phyloP scores from a whole-genome alignment of 2,329 filamentous ascomycete genomes.

The Colletotrichum musicola region DNA sequence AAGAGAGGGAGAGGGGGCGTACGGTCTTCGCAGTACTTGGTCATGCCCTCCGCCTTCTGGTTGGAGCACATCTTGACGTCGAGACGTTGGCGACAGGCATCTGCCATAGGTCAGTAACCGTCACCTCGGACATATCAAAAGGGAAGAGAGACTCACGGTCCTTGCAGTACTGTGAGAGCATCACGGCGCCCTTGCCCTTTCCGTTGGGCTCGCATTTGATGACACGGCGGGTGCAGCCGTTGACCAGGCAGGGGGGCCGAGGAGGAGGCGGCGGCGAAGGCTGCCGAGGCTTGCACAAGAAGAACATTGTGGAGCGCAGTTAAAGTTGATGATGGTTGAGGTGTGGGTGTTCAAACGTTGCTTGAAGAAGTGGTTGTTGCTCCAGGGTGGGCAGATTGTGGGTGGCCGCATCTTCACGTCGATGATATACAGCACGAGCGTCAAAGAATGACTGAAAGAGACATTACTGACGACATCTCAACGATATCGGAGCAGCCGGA shows the following conservation, averaged over 20 bases:
- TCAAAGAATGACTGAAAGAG: no score
- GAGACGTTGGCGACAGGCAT: slow-evolving; percentile 40
- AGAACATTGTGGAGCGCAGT: slow-evolving; percentile 32
- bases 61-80: slow-evolving; percentile 40
- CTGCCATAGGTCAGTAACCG: slow-evolving; percentile 5
- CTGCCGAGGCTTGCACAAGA: slow-evolving; percentile 34
- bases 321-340: not conserved
- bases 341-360: no score
- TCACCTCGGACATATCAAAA: not conserved
- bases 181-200: not conserved
- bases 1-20: not conserved
- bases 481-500: no score
- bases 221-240: slow-evolving; percentile 28
- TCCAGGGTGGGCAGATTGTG: no score
- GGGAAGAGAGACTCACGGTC: slow-evolving; percentile 20
- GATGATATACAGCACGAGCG: no score
- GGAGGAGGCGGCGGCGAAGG: not conserved
- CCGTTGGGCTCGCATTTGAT: slow-evolving; percentile 36
- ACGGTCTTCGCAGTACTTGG: slow-evolving; percentile 40
- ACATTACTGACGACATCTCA: no score
- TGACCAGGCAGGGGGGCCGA: slow-evolving; percentile 25
- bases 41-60: slow-evolving; percentile 25
- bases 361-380: no score
- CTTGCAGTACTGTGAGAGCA: slow-evolving; percentile 39
- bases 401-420: no score